Evolutionary conservation across 108 stramenopile species (phyloP).

Genomic region (Skeletonema costatum): DNA sequence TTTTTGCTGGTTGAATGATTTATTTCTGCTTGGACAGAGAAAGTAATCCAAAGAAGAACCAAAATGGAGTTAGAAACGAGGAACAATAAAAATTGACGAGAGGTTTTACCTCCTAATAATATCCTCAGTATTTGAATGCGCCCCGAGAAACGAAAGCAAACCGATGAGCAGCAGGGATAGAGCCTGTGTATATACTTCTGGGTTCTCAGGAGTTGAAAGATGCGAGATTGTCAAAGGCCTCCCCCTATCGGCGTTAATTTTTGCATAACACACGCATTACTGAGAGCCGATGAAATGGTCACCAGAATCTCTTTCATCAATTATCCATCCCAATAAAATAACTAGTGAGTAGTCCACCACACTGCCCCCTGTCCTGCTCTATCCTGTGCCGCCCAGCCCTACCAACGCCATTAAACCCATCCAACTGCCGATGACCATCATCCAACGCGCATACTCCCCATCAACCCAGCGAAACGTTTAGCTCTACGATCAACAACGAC

Average conservation of each 20-base stretch:
- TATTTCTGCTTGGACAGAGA: neutral
- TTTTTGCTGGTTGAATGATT: conserved; percentile 1
- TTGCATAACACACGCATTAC: neutral
- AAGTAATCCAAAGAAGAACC: neutral
- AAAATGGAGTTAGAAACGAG: neutral
- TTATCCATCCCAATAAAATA: neutral
- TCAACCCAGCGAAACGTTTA: neutral
- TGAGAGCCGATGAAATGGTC: neutral
- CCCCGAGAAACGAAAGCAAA: neutral
- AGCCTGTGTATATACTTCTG: neutral
- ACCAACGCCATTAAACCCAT: neutral
- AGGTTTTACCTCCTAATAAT: neutral
- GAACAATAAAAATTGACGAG: neutral
- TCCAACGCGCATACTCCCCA: neutral
- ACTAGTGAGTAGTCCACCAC: neutral
- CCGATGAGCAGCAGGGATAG: neutral
- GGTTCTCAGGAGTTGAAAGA: neutral
- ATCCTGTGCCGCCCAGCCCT: neutral
- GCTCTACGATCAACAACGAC: neutral
- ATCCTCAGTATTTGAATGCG: neutral
- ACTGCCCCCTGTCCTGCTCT: neutral
- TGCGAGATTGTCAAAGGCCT: no score
- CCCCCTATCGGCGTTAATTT: neutral
- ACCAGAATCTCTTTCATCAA: neutral
- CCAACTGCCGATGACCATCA: neutral